Evolutionary conservation across 345 rosid species (phyloP).

Genomic region (Lumnitzera littorea): DNA sequence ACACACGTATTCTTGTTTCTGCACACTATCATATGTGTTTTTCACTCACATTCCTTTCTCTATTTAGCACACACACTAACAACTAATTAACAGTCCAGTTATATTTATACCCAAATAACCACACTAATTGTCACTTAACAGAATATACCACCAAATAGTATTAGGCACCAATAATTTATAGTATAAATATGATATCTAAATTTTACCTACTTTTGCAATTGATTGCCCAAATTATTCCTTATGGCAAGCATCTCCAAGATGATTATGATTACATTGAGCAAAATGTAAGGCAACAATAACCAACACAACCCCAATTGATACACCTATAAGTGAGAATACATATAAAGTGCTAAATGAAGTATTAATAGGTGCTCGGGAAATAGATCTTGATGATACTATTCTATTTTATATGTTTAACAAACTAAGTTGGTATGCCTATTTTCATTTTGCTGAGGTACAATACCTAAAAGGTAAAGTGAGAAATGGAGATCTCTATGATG

Average conservation of each 20-base stretch:
- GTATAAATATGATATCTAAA: too few relatives aligned
- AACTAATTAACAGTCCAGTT: too few relatives aligned
- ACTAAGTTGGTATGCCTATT: not conserved
- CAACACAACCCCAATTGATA: not conserved
- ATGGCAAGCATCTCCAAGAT: not conserved
- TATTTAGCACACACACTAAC: too few relatives aligned
- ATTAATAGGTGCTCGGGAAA: not conserved
- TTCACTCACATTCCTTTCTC: too few relatives aligned
- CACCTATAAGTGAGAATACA: not conserved
- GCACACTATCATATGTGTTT: too few relatives aligned
- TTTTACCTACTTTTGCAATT: too few relatives aligned
- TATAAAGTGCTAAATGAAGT: conserved; percentile 6
- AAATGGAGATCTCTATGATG: not conserved
- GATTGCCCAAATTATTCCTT: not conserved
- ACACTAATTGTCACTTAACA: too few relatives aligned
- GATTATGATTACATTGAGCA: not conserved
- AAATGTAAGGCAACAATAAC: fast-evolving
- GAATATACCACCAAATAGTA: too few relatives aligned
- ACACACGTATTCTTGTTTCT: too few relatives aligned
- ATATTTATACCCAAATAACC: too few relatives aligned
- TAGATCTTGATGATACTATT: not conserved
- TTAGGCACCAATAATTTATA: too few relatives aligned
- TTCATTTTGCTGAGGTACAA: conserved; percentile 21
- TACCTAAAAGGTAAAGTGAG: conserved; percentile 9
- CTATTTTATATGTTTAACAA: fast-evolving